phyloP scores from a whole-genome alignment of 1,139 yeast species.

The Hemisphaericaspora subhashii region DNA sequence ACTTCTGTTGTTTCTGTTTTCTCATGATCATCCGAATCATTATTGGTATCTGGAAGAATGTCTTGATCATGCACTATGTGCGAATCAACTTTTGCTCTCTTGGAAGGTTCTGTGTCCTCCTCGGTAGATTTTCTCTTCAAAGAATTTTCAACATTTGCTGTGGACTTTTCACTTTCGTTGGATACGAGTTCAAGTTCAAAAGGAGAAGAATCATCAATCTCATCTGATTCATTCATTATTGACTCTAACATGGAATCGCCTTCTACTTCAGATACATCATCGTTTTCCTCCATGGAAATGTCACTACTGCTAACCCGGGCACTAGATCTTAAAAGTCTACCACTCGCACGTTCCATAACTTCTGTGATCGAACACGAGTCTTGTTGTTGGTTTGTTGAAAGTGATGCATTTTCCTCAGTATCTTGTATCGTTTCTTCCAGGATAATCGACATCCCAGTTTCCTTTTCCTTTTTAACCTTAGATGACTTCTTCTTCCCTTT shows the following conservation, averaged over 20 bases:
- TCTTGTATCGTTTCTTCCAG: background rate
- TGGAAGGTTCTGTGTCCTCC: background rate
- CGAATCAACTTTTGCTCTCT: background rate
- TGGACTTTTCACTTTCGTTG: background rate
- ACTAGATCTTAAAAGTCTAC: no score
- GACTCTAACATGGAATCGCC: conserved; percentile 7
- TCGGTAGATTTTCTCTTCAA: background rate
- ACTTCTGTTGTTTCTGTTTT: no score
- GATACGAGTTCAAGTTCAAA: background rate
- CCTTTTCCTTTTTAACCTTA: conserved; percentile 2
- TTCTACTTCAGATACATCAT: conserved; percentile 13
- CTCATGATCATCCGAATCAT: no score
- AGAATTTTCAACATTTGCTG: background rate
- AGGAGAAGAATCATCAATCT: conserved; percentile 5
- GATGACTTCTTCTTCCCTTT: conserved; percentile 1
- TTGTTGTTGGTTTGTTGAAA: background rate
- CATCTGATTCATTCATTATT: conserved; percentile 2
- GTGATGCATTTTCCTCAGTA: background rate
- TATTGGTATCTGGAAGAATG: background rate
- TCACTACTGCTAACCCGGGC: no score
- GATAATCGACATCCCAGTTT: background rate
- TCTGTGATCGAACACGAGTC: background rate
- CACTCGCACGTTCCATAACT: background rate
- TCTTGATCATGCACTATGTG: no score
- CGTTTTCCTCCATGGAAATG: conserved; percentile 4